Base-by-base conservation (phyloP, 1,139 yeast species). In the Tardiomyces blankii region DNA sequence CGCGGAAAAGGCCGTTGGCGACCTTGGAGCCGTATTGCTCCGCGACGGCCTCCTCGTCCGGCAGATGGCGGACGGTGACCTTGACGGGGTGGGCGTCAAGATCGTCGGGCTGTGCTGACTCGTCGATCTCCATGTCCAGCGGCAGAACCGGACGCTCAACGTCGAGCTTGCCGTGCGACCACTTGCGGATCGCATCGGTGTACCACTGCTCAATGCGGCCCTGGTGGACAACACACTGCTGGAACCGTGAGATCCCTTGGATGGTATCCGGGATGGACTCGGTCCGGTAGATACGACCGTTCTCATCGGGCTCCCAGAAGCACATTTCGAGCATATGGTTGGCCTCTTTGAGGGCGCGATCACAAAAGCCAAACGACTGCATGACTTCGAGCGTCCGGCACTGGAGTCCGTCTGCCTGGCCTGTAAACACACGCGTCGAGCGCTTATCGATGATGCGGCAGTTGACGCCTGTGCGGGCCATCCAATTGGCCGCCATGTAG, bases 401-500 rank as follows among this genome's bases (percentile, higher is more conserved):
- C 44, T 61, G 65, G 33, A 66, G 54, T 14, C 70, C 70, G 52
- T 66, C 70, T 3, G 70, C 70, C 48, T 65, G 68, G n/a, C 70
- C 70, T 9, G 65, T 54, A 46, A 60, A 62, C 6, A 62, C 51
- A 44, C 60, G 57, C 38, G 48, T 51, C 8, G 62, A 48, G 40
- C 70, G 56, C 44, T 65, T 63, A 51, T 66, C 70, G 43, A 66
- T 59, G 42, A 65, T 60, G 19, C 66, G 53, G 48, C 56, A 57
- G 14, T 62, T 53, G 18, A 57, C 51, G 18, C 69, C 70, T 21
- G 65, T 53, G 33, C 69, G 55, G 12, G 64, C 64, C 46, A 60
- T 56, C 63, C 65, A 61, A 38, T 54, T 53, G 19, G 65, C 65
- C 40, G 61, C 58, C 65, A 61, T 61, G 42, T 51, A 53, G 12